These are phyloP conservation scores for Colletotrichum liriopes DNA, from an alignment of 2,329 filamentous ascomycete species.

Conservation along the genomic window DNA sequence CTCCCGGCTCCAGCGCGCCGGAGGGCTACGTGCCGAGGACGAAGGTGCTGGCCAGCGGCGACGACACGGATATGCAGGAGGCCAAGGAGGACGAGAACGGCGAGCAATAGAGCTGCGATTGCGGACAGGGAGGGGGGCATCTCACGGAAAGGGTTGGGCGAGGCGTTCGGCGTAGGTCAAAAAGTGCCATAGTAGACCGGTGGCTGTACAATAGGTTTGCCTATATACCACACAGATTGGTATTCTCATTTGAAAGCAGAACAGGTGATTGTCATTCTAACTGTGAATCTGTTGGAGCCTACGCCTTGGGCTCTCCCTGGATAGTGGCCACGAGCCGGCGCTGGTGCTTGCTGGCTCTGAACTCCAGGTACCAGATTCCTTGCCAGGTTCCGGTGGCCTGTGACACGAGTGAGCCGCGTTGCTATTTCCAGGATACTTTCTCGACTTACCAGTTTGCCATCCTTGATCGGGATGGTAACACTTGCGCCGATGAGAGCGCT, in stretches of 20 bases:
- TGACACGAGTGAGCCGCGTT: neutral
- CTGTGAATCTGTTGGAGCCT: neutral
- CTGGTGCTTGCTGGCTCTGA: slow-evolving; percentile 81
- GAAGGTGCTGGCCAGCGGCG: slow-evolving; percentile 75
- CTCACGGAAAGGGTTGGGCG: slow-evolving; percentile 36
- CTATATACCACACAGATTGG: slow-evolving; percentile 26
- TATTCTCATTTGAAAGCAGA: slow-evolving; percentile 5
- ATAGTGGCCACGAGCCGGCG: slow-evolving; percentile 93
- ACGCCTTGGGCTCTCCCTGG: slow-evolving; percentile 81
- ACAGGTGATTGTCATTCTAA: slow-evolving; percentile 7
- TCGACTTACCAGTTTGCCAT: slow-evolving; percentile 80
- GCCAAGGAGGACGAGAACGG: slow-evolving; percentile 64
- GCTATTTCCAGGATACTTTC: neutral
- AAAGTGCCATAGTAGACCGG: slow-evolving; percentile 34
- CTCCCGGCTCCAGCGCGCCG: slow-evolving; percentile 77
- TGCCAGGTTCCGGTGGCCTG: slow-evolving; percentile 82
- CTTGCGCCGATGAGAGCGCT: slow-evolving; percentile 90
- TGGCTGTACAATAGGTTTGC: slow-evolving; percentile 38
- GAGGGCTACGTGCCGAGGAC: slow-evolving; percentile 74
- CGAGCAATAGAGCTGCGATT: slow-evolving; percentile 42
- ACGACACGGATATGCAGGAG: slow-evolving; percentile 73
- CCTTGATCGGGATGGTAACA: slow-evolving; percentile 90
- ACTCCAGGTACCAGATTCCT: slow-evolving; percentile 95
- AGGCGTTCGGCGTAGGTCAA: slow-evolving; percentile 45
- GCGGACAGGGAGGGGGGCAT: neutral